Evolutionary conservation across 2,329 filamentous ascomycete species (phyloP).

Genomic region (Botrytis fabae): DNA sequence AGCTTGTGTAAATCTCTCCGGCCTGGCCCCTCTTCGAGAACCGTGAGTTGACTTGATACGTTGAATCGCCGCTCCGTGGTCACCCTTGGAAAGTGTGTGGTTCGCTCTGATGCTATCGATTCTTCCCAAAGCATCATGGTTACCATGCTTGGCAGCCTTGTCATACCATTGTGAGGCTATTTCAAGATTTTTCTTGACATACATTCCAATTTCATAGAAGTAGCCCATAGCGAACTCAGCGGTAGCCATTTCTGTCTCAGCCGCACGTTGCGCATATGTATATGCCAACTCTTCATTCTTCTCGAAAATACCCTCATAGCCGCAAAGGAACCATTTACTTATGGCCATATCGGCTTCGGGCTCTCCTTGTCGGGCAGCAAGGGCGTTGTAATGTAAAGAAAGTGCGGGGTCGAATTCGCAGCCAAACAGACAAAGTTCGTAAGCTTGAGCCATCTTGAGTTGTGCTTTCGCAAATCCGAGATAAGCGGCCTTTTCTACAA

Average conservation of each 20-base stretch:
- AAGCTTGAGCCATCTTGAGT: slow-evolving; percentile 93
- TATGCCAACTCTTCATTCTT: slow-evolving; percentile 96
- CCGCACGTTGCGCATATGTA: slow-evolving; percentile 85
- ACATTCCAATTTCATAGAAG: slow-evolving; percentile 95
- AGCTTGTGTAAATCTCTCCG: slow-evolving; percentile 58
- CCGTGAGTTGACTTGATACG: slow-evolving; percentile 82
- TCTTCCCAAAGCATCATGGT: slow-evolving; percentile 79
- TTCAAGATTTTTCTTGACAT: slow-evolving; percentile 77
- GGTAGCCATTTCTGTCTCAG: slow-evolving; percentile 76
- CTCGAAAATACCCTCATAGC: slow-evolving; percentile 85
- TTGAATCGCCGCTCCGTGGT: slow-evolving; percentile 86
- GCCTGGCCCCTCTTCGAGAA: slow-evolving; percentile 62
- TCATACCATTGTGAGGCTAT: slow-evolving; percentile 90
- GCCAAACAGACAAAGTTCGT: slow-evolving; percentile 88
- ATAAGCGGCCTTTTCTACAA: slow-evolving; percentile 95
- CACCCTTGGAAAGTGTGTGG: slow-evolving; percentile 81
- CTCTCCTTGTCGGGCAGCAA: slow-evolving; percentile 89
- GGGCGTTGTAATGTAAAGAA: slow-evolving; percentile 92
- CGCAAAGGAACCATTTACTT: slow-evolving; percentile 98
- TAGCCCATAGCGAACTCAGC: slow-evolving; percentile 97
- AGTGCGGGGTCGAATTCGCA: slow-evolving; percentile 94
- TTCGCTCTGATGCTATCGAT: slow-evolving; percentile 82
- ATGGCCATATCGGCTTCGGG: slow-evolving; percentile 93
- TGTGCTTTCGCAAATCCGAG: slow-evolving; percentile 95
- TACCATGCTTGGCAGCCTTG: slow-evolving; percentile 84